Evolutionary conservation across 805 yeast species (phyloP), one percentile per base, ranked within the genome.

Genomic region (Candida mattraensis): DNA sequence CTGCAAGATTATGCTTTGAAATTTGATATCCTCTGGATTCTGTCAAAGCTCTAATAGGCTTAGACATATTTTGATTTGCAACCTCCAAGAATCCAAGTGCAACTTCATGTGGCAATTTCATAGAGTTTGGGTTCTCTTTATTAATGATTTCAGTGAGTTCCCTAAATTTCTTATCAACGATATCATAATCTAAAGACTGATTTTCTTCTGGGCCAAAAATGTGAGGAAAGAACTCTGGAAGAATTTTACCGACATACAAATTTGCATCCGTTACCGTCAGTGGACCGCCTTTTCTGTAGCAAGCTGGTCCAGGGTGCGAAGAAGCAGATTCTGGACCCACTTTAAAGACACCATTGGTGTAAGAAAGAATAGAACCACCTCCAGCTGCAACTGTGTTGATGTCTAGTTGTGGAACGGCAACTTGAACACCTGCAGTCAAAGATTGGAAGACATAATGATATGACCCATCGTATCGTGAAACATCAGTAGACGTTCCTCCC

Each of bases 11-110:
- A 55, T 86, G 94, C n/a, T 69, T 65, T 6, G 81, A 56, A 0
- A 77, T 74, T 30, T 72, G 70, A 51, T 76, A 74, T 3, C 95
- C 95, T 51, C 77, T 83, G 3, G 88, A 83, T 52, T 85, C 95
- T 0, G 94, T 85, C 36, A 86, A 61, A 17, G 80, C 76, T 38
- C 95, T 70, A 33, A 86, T 83, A 3, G 94, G 93, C 38, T 88
- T 73, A 12, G 89, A 83, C 94, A 86, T 86, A 2, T 87, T 66
- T 49, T 81, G 87, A 47, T 83, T 81, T 1, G 95, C 94, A 7
- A 86, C 93, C 37, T 79, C 72, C 38, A 86, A 56, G 53, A 85
- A 86, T 0, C 95, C 95, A 39, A 70, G 67, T 0, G 94, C 95
- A 9, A 86, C 80, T 41, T 80, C 79, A 39, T 82, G 78, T 1